Evolutionary conservation across 371 early-diverging fungal species (phyloP).

Genomic region (Circinella minor): DNA sequence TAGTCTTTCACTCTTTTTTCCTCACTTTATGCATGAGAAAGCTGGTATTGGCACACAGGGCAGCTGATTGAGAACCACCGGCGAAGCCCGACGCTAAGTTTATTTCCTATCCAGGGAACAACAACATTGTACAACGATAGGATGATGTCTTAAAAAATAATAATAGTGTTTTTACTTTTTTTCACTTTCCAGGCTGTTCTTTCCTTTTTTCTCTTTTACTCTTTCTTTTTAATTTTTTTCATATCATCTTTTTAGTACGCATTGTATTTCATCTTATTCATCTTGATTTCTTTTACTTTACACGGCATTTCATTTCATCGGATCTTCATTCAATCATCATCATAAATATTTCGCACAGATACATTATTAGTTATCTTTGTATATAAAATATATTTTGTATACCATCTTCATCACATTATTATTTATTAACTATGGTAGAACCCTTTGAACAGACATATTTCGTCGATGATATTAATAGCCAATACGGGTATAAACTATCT

Average conservation of each 20-base stretch:
- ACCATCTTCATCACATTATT: too few species aligned
- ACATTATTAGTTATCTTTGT: too few species aligned
- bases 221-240: too few species aligned
- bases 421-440: too few species aligned
- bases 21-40: not conserved
- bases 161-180: not conserved
- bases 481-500: too few species aligned
- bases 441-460: too few species aligned
- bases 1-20: too few species aligned
- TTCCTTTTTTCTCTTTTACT: not conserved
- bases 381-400: too few species aligned
- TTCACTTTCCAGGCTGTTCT: not conserved
- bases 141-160: slow-evolving; percentile 3
- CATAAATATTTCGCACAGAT: too few species aligned
- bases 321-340: too few species aligned
- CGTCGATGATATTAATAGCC: too few species aligned
- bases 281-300: not conserved
- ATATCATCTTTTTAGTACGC: not conserved
- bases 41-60: slow-evolving; percentile 1
- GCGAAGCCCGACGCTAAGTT: slow-evolving; percentile 9
- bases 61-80: slow-evolving; percentile 5
- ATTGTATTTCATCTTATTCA: not conserved
- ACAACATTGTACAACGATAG: slow-evolving; percentile 4
- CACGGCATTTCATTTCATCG: too few species aligned
- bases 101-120: not conserved